A percentile compares a stretch with the other conserved stretches of the same genome.
phyloP scores from a whole-genome alignment of 495 filamentous ascomycete species.

The Tricharina praecox region DNA sequence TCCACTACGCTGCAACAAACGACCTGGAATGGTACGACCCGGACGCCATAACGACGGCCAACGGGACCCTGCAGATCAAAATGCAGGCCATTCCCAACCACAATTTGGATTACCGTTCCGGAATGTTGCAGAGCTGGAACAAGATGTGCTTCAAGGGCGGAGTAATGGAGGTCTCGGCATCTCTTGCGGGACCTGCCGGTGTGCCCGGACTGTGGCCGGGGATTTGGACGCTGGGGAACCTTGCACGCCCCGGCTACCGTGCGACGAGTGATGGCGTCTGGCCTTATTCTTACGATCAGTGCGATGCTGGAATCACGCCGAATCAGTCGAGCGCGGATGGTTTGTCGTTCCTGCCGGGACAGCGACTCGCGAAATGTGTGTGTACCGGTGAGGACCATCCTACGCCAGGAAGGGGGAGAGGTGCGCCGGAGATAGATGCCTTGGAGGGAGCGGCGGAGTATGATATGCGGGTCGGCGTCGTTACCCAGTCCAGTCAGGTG shows the following conservation, averaged over 20 bases:
- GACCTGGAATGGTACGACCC: conserved; percentile 79
- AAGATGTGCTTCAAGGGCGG: conserved; percentile 67
- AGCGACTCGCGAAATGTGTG: conserved; percentile 56
- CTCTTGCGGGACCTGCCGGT: conserved; percentile 52
- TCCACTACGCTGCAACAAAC: conserved; percentile 65
- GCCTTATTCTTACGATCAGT: conserved; percentile 67
- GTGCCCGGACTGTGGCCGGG: conserved; percentile 63
- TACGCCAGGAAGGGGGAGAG: conserved; percentile 47
- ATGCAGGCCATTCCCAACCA: conserved; percentile 55
- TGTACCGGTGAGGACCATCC: conserved; percentile 55
- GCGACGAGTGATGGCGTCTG: conserved; percentile 57
- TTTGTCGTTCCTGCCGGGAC: conserved; percentile 51
- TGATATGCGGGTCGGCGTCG: conserved; percentile 41
- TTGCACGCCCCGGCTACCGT: conserved; percentile 51
- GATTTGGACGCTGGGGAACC: conserved; percentile 65
- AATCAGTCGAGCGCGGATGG: conserved; percentile 59
- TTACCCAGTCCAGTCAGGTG: conserved; percentile 55
- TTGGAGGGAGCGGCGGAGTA: conserved; percentile 53
- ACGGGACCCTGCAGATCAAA: conserved; percentile 47
- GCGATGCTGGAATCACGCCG: conserved; percentile 58
- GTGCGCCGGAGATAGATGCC: conserved; percentile 64
- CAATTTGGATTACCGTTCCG: conserved; percentile 52
- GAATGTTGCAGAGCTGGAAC: conserved; percentile 74
- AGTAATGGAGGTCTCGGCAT: conserved; percentile 57
- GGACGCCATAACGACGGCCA: conserved; percentile 51